A percentile compares a stretch with the other conserved stretches of the same genome.
Conservation (phyloP, 192 early-diverging fungal species). For the Podila epigama region DNA sequence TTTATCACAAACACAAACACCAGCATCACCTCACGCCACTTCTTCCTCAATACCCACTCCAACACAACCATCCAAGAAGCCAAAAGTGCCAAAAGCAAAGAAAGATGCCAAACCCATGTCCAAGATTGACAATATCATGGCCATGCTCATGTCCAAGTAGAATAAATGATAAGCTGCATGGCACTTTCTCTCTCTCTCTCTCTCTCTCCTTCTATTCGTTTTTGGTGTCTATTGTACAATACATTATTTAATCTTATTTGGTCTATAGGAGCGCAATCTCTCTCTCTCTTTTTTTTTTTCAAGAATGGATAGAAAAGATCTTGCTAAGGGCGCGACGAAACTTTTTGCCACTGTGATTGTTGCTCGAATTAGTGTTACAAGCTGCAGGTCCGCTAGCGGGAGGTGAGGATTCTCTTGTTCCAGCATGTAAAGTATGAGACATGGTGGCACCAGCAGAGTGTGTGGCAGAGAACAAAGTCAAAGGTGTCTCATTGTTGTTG, state of each 20-base stretch:
- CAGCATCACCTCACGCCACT: no score
- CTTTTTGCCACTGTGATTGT: constrained; percentile 3
- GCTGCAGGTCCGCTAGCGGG: no score
- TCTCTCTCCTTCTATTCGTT: no score
- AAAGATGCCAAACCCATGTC: constrained; percentile 14
- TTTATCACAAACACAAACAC: background rate
- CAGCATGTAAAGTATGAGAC: no score
- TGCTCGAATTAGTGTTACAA: background rate
- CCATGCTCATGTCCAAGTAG: constrained; percentile 34
- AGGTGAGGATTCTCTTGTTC: no score
- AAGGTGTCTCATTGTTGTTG: no score
- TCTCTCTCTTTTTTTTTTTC: background rate
- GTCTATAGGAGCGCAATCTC: background rate
- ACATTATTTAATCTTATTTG: background rate
- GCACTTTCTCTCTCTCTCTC: background rate
- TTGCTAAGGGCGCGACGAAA: constrained; percentile 24
- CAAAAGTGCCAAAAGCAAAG: constrained; percentile 13
- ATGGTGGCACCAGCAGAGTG: no score
- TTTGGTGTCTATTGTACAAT: constrained; percentile 1
- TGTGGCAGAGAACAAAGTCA: no score
- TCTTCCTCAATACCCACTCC: background rate
- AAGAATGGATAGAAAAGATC: constrained; percentile 14
- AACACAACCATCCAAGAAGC: background rate
- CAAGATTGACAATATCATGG: constrained; percentile 46
- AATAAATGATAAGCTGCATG: background rate